Conservation (phyloP, 352 stramenopile genomes). For the Achlya hypogyna region DNA sequence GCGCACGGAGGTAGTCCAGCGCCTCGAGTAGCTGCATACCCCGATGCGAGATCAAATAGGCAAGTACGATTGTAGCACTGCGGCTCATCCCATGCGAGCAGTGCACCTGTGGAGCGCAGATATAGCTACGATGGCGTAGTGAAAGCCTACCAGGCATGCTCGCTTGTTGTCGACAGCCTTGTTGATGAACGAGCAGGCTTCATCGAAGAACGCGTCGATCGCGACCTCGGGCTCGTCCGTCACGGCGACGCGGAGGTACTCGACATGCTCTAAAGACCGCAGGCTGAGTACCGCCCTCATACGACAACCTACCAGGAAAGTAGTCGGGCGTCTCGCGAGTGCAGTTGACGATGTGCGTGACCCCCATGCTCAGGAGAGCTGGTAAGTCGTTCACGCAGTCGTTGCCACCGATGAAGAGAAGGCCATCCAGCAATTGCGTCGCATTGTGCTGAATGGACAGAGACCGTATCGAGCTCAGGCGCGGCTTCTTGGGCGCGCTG, state of each 20-base stretch:
- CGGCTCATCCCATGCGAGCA: constrained; percentile 64
- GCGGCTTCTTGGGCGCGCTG: not conserved
- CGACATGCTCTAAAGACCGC: constrained; percentile 31
- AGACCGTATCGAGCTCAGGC: not conserved
- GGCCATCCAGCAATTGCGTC: constrained; percentile 28
- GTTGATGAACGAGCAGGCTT: constrained; percentile 50
- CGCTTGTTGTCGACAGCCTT: constrained; percentile 4
- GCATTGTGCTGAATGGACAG: not conserved
- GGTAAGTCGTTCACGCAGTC: constrained; percentile 43
- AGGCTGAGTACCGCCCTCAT: constrained; percentile 22
- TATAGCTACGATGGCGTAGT: not conserved
- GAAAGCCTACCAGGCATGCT: constrained; percentile 23
- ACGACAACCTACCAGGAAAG: constrained; percentile 28
- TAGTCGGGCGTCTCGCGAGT: constrained; percentile 37
- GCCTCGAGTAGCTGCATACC: constrained; percentile 33
- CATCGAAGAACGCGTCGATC: constrained; percentile 40
- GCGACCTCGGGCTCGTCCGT: constrained; percentile 31
- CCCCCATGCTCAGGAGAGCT: constrained; percentile 28
- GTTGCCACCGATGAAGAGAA: constrained; percentile 59
- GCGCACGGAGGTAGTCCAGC: constrained; percentile 30
- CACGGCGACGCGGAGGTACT: constrained; percentile 44
- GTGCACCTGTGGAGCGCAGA: constrained; percentile 31
- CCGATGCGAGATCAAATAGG: constrained; percentile 41
- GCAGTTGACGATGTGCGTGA: constrained; percentile 50
- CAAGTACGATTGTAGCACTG: constrained; percentile 56